Evolutionary conservation across 2,329 filamentous ascomycete genomes (phyloP), one percentile per base, ranked within the genome.

Genomic region (Penicillium sp.): DNA sequence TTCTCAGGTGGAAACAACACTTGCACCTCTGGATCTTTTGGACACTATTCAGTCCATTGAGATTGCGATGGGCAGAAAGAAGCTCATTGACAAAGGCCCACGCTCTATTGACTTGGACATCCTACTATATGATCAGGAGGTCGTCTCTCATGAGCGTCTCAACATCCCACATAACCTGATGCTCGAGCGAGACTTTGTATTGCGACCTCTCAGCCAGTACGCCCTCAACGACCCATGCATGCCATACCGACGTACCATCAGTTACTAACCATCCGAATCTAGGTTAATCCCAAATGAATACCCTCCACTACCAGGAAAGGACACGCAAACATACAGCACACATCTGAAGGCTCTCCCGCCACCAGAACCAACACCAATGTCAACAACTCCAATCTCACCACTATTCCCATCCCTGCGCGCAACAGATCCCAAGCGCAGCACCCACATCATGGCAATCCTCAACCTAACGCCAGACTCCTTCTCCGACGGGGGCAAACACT

Each of bases 391-490:
- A 28, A 66, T 79, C 53, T 72, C 71, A 8, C 59, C 68, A 19
- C 48, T 55, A 25, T 66, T 82, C 36, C 73, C 80, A 11, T 78
- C 84, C 1, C 75, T 94, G 37, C 83, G 84, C 48, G 80, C 89
- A 17, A 75, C 80, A 7, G 78, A 80, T 57, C 72, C 77, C 0
- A 69, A 67, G 43, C 83, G 87, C 45, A 80, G 77, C 50, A 97
- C 93, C 0, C 84, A 85, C 43, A 76, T 97, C 63, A 99, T 99
- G 94, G 90, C 89, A 52, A 96, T 99, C 61, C 80, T 97, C 43
- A 99, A 99, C 74, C 78, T 96, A 50, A 97, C 94, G 0, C 93
- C 93, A 0, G 93, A 99, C 75, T 97, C 93, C 10, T 99, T 99
- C 78, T 97, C 93, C 1, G 92, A 97, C 69, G 93, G 91, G 50